Percentiles rank a stretch among this genome's conserved stretches.
phyloP scores from a whole-genome alignment of 495 filamentous ascomycete genomes.

The Geopyxis carbonaria region DNA sequence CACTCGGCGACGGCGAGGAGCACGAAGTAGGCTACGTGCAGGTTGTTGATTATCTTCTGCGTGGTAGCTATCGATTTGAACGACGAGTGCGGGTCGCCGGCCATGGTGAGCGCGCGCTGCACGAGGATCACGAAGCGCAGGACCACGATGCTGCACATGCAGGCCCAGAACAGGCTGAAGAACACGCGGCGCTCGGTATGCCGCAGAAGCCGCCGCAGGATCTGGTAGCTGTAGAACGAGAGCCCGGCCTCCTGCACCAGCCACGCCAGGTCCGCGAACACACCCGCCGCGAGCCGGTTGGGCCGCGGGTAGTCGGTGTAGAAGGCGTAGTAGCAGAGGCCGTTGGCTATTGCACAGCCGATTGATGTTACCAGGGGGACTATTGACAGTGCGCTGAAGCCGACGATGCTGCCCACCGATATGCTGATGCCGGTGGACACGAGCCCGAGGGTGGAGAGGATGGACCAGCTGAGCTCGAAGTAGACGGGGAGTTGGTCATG shows the following conservation, averaged over 20 bases:
- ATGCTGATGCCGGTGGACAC: conserved; percentile 23
- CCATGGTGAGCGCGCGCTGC: conserved; percentile 13
- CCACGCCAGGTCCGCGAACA: conserved; percentile 26
- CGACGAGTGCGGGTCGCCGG: too few relatives aligned
- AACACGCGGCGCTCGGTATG: conserved; percentile 15
- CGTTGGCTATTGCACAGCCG: conserved; percentile 25
- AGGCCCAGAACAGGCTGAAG: conserved; percentile 24
- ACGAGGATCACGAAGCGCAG: conserved; percentile 23
- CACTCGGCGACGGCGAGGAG: conserved; percentile 26
- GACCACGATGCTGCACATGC: conserved; percentile 16
- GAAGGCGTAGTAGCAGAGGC: conserved; percentile 28
- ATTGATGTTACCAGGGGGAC: conserved; percentile 25
- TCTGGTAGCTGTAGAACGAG: conserved; percentile 29
- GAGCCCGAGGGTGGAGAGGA: conserved; percentile 26
- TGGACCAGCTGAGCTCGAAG: conserved; percentile 28
- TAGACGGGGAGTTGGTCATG: conserved; percentile 15
- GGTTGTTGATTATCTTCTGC: conserved; percentile 20
- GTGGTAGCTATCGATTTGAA: too few relatives aligned
- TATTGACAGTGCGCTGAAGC: conserved; percentile 18
- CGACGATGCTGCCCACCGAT: conserved; percentile 23
- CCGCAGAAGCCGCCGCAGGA: conserved; percentile 24
- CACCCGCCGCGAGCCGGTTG: conserved; percentile 20
- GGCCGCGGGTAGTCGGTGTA: conserved; percentile 19
- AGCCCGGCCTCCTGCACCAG: conserved; percentile 29
- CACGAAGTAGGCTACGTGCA: conserved; percentile 28